phyloP scores from a whole-genome alignment of 2,329 filamentous ascomycete species.

The Amauroascus niger region DNA sequence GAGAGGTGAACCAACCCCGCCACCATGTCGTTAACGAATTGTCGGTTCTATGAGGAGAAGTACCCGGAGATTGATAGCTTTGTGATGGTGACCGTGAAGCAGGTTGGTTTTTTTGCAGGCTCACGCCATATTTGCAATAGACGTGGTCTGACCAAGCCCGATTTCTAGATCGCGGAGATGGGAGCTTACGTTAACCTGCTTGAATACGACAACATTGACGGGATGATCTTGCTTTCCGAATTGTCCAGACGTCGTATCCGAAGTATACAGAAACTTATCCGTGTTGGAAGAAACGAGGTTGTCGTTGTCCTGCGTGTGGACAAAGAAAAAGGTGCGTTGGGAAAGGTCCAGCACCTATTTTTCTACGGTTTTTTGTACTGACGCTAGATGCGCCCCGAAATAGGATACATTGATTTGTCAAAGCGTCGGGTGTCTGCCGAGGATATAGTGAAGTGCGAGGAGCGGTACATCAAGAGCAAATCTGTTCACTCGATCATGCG shows the following conservation, averaged over 20 bases:
- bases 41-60: slow-evolving; percentile 95
- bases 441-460: slow-evolving; percentile 96
- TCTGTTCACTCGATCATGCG: slow-evolving; percentile 99
- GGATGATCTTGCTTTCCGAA: slow-evolving; percentile 98
- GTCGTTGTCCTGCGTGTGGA: slow-evolving; percentile 97
- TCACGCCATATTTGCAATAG: background rate
- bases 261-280: slow-evolving; percentile 97
- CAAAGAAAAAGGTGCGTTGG: slow-evolving; percentile 78
- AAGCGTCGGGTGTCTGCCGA: slow-evolving; percentile 97
- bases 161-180: slow-evolving; percentile 86
- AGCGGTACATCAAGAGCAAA: slow-evolving; percentile 99
- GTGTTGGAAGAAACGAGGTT: slow-evolving; percentile 95
- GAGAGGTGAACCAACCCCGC: slow-evolving; percentile 28
- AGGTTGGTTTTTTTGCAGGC: slow-evolving; percentile 49
- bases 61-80: slow-evolving; percentile 98
- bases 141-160: slow-evolving; percentile 7
- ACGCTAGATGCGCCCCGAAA: background rate
- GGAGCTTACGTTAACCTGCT: slow-evolving; percentile 98
- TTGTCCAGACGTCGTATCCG: slow-evolving; percentile 95
- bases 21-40: slow-evolving; percentile 91
- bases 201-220: slow-evolving; percentile 99
- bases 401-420: slow-evolving; percentile 93
- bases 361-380: slow-evolving; percentile 16
- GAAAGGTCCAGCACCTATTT: background rate
- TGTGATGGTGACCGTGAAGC: slow-evolving; percentile 99